Evolutionary conservation across 441 rosid species (phyloP), one percentile per base, ranked within the genome.

Genomic region (Erodium texanum): DNA sequence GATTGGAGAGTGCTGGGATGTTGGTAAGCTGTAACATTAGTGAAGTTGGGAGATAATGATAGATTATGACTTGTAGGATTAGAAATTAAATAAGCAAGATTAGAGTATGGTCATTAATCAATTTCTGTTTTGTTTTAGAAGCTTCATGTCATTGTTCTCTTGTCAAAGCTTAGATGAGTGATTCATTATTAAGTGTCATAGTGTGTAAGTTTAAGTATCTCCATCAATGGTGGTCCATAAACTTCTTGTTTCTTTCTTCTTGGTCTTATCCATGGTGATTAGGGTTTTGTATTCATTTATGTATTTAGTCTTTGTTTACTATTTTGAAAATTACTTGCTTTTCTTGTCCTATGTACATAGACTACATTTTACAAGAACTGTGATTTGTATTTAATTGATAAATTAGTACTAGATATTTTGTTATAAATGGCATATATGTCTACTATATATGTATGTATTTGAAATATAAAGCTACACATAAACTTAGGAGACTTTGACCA

Each of bases 191-290:
- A 15, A 48, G 54, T 48, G 3, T 2, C 15, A 4, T n/a, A 27
- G 29, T 27, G 58, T 50, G 58, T 50, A 50, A 50, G 58, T 50
- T 50, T 16, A 16, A 50, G 58, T 50, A 50, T 50, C 58, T 50
- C 7, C 7, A 50, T 50, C 58, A 50, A n/a, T 50, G 58, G 58
- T 50, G 58, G 58, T 50, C 58, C 56, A 48, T 48, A 0, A 50
- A 19, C 14, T 50, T 50, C 14, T 50, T 50, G 58, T n/a, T 3
- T 50, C n/a, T 0, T 50, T 50, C 58, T 50, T 50, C 20, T 50
- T 50, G 58, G 58, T n/a, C 58, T 50, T n/a, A 50, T 50, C 58
- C 6, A n/a, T 50, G 58, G 19, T 50, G 20, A 50, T 50, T 5
- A 50, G 43, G 11, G 6, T 38, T 38, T 38, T 38, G 45, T 38